phyloP scores from a whole-genome alignment of 2,329 filamentous ascomycete genomes.

The Colletotrichum sp. region DNA sequence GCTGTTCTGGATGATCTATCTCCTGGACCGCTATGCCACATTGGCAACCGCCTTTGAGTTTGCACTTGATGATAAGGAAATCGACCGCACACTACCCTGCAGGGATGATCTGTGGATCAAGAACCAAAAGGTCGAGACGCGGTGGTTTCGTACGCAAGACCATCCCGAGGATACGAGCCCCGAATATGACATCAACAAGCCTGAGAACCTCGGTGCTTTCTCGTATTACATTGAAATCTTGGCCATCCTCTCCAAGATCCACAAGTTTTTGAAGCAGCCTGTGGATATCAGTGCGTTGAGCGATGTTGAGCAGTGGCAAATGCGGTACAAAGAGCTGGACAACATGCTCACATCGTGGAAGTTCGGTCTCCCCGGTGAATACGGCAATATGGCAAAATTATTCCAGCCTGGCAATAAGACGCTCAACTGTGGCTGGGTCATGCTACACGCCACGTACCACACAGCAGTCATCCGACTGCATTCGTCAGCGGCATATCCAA shows the following conservation, averaged over 20 bases:
- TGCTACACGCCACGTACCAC: constrained; percentile 89
- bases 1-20: constrained; percentile 93
- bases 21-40: constrained; percentile 88
- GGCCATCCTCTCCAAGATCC: constrained; percentile 84
- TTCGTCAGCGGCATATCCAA: constrained; percentile 91
- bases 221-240: constrained; percentile 91
- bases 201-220: constrained; percentile 85
- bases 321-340: constrained; percentile 84
- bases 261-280: constrained; percentile 86
- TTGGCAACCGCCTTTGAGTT: constrained; percentile 93
- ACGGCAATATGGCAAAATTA: constrained; percentile 81
- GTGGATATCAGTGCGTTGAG: constrained; percentile 84
- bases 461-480: constrained; percentile 89
- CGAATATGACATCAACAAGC: constrained; percentile 70
- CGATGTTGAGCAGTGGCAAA: constrained; percentile 90
- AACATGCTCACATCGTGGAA: constrained; percentile 82
- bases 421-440: constrained; percentile 84
- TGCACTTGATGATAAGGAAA: constrained; percentile 85
- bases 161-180: constrained; percentile 44
- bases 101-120: constrained; percentile 85
- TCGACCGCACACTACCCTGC: constrained; percentile 85
- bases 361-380: constrained; percentile 80
- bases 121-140: constrained; percentile 82
- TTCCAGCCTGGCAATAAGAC: constrained; percentile 73
- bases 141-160: constrained; percentile 72